These are phyloP conservation scores for Pseudogymnoascus sp. DNA, from an alignment of 2,329 filamentous ascomycete species.

Conservation along the genomic window DNA sequence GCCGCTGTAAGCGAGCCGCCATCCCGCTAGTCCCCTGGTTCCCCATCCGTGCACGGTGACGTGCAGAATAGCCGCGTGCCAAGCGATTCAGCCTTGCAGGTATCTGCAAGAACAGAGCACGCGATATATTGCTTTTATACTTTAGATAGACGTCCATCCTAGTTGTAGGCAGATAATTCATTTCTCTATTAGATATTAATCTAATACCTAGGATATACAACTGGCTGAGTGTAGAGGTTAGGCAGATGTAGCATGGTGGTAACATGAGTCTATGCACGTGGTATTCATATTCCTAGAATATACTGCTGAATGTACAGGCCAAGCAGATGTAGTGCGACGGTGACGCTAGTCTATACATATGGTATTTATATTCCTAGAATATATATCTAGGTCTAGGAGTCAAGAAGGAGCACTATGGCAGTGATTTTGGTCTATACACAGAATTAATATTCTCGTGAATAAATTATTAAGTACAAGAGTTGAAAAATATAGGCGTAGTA, in stretches of 20 bases:
- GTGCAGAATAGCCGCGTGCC: constrained; percentile 1
- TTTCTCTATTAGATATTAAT: not conserved
- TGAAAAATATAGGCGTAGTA: not conserved
- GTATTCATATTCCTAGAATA: too few species aligned
- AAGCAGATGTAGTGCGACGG: too few species aligned
- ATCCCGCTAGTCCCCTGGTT: not conserved
- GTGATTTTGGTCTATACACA: not conserved
- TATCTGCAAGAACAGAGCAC: not conserved
- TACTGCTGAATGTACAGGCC: too few species aligned
- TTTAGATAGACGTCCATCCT: not conserved
- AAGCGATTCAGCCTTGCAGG: not conserved
- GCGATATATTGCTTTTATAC: not conserved
- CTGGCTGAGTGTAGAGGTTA: too few species aligned
- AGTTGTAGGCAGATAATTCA: not conserved
- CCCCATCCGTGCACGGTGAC: not conserved
- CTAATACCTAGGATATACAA: too few species aligned
- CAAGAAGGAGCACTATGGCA: not conserved
- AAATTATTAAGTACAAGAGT: not conserved
- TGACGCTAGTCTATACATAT: too few species aligned
- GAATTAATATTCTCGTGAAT: not conserved
- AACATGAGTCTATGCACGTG: too few species aligned
- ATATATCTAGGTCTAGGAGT: not conserved
- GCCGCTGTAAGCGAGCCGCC: not conserved
- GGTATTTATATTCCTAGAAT: not conserved
- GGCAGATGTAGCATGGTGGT: too few species aligned